Percentiles rank a stretch among this genome's conserved stretches.
Conservation (phyloP, 2,329 filamentous ascomycete genomes). For the Aaosphaeria arxii region DNA sequence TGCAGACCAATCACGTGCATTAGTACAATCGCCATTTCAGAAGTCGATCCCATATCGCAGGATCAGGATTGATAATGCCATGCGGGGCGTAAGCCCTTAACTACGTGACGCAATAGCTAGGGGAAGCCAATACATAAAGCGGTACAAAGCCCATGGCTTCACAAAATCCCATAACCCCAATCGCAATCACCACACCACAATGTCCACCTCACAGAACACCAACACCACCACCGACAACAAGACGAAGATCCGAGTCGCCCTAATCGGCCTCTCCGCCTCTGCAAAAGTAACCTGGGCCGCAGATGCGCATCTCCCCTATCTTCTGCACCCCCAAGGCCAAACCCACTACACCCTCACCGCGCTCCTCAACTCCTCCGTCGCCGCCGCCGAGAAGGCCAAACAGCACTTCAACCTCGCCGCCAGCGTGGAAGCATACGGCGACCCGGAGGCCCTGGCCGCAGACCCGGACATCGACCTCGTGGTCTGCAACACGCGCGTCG, state of each 20-base stretch:
- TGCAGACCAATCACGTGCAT: too few species aligned
- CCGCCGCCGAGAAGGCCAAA: conserved; percentile 41
- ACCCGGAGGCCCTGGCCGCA: conserved; percentile 40
- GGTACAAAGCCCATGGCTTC: too few species aligned
- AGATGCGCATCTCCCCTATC: conserved; percentile 36
- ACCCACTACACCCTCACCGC: conserved; percentile 45
- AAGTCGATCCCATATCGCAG: too few species aligned
- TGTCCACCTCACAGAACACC: too few species aligned
- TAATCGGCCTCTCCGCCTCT: conserved; percentile 57
- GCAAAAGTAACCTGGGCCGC: conserved; percentile 30
- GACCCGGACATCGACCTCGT: conserved; percentile 47
- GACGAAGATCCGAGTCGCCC: conserved; percentile 53
- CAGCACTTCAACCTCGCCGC: conserved; percentile 35
- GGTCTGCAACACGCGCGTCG: conserved; percentile 41
- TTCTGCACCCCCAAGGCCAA: conserved; percentile 13
- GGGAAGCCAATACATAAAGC: too few species aligned
- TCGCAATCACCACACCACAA: too few species aligned
- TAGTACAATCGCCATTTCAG: too few species aligned
- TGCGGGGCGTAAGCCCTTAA: too few species aligned
- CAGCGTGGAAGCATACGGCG: conserved; percentile 43
- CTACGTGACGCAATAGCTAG: too few species aligned
- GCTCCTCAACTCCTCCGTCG: conserved; percentile 45
- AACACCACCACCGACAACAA: conserved; percentile 23
- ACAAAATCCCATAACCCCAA: too few species aligned
- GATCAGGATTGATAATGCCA: too few species aligned